phyloP scores from a whole-genome alignment of 495 filamentous ascomycete species.

The Lasiosphaeria hispida region DNA sequence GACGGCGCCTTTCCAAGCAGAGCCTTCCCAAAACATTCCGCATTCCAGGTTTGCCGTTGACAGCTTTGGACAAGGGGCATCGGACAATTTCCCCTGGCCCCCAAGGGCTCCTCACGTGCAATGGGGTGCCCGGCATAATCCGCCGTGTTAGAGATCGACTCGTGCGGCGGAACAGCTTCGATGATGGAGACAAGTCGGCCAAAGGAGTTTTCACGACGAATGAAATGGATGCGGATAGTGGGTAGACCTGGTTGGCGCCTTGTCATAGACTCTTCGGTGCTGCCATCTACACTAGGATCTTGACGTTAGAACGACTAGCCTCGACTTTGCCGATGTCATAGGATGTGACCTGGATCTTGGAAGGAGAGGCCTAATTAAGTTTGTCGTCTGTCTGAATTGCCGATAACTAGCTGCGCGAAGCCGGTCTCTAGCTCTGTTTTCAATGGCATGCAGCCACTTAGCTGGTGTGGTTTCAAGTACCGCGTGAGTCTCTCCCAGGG shows the following conservation, averaged over 20 bases:
- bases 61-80: background rate
- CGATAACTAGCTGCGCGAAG: background rate
- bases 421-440: background rate
- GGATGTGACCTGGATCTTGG: background rate
- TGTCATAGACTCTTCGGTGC: background rate
- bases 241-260: too few relatives aligned
- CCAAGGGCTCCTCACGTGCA: background rate
- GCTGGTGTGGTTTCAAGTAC: background rate
- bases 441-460: background rate
- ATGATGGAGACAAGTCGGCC: background rate
- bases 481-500: background rate
- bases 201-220: background rate
- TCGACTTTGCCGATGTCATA: background rate
- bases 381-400: background rate
- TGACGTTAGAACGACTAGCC: too few relatives aligned
- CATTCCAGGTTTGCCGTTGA: background rate
- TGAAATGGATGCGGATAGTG: too few relatives aligned
- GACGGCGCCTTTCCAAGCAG: background rate
- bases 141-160: slow-evolving; percentile 1
- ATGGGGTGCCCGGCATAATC: background rate
- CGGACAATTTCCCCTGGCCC: slow-evolving; percentile 3
- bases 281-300: background rate
- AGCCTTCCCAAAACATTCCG: background rate
- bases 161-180: background rate
- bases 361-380: background rate